Conservation (phyloP, 495 filamentous ascomycete genomes). For the Platismatia glauca region DNA sequence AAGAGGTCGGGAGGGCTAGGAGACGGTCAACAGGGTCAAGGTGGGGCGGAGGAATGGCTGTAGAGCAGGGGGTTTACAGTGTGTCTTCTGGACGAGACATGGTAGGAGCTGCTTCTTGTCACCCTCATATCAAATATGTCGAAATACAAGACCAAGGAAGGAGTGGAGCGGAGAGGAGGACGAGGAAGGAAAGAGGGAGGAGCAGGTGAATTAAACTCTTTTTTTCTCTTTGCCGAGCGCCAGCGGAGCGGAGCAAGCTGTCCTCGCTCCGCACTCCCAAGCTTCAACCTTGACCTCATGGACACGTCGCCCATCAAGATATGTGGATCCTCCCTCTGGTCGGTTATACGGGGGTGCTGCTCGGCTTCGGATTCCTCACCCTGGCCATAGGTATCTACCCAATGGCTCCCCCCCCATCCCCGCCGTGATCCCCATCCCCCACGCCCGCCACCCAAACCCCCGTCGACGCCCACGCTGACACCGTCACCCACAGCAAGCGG, state of each 20-base stretch:
- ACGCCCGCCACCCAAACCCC: neutral
- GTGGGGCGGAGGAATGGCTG: neutral
- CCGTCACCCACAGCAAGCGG: constrained; percentile 61
- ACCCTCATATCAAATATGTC: neutral
- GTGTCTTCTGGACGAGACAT: constrained; percentile 97
- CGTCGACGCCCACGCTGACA: neutral
- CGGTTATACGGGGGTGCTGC: constrained; percentile 76
- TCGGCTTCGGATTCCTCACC: constrained; percentile 89
- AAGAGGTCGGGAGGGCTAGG: constrained; percentile 86
- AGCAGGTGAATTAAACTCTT: neutral
- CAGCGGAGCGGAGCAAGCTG: neutral
- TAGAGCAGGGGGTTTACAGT: constrained; percentile 48
- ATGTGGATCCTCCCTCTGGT: constrained; percentile 92
- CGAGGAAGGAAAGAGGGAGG: neutral
- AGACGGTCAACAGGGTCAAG: neutral
- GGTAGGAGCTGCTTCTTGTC: constrained; percentile 25
- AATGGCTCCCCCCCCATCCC: constrained; percentile 7
- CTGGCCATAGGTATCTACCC: constrained; percentile 74
- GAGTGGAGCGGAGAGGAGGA: neutral
- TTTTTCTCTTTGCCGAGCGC: neutral
- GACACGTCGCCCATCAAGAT: neutral
- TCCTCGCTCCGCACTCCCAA: neutral
- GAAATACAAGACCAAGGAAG: neutral
- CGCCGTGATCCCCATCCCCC: constrained; percentile 1
- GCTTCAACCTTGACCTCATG: neutral